A percentile compares a stretch with the other conserved stretches of the same genome.
Conservation (phyloP, 108 stramenopile genomes). For the Chaetoceros muelleri region DNA sequence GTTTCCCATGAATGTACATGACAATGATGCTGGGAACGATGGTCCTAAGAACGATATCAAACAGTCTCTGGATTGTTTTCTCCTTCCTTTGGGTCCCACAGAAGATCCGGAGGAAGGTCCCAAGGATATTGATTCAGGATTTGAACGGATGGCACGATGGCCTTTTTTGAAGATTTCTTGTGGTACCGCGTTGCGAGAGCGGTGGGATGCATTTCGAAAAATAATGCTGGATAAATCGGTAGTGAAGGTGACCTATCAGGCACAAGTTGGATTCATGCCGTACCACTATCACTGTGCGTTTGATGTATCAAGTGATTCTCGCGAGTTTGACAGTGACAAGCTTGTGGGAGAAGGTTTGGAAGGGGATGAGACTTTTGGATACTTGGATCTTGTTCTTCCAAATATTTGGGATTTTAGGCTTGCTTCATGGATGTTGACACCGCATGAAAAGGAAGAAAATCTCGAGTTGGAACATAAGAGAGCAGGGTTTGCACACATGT, state of each 20-base stretch:
- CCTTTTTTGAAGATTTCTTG: slow-evolving; percentile 21
- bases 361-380: neutral
- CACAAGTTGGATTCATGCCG: slow-evolving; percentile 18
- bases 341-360: neutral
- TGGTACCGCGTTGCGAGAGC: slow-evolving; percentile 12
- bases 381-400: slow-evolving; percentile 5
- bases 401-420: slow-evolving; percentile 30
- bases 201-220: slow-evolving; percentile 26
- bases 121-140: neutral
- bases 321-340: neutral
- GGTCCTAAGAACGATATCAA: neutral
- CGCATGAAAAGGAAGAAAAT: slow-evolving; percentile 16
- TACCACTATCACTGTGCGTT: slow-evolving; percentile 20
- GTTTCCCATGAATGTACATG: slow-evolving; percentile 4
- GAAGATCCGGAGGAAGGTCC: neutral
- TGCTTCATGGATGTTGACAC: slow-evolving; percentile 27
- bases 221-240: slow-evolving; percentile 12
- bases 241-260: slow-evolving; percentile 31
- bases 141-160: slow-evolving; percentile 18
- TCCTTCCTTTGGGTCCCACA: slow-evolving; percentile 26
- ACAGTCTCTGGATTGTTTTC: slow-evolving; percentile 6
- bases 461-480: slow-evolving; percentile 18
- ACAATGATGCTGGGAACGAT: slow-evolving; percentile 2
- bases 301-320: slow-evolving; percentile 4
- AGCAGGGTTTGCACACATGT: slow-evolving; percentile 23